Percentiles rank a stretch among this genome's conserved stretches.
These are phyloP conservation scores for Termitomyces eurrhizus DNA, from an alignment of 768 basidiomycete species.

Conservation along the genomic window DNA sequence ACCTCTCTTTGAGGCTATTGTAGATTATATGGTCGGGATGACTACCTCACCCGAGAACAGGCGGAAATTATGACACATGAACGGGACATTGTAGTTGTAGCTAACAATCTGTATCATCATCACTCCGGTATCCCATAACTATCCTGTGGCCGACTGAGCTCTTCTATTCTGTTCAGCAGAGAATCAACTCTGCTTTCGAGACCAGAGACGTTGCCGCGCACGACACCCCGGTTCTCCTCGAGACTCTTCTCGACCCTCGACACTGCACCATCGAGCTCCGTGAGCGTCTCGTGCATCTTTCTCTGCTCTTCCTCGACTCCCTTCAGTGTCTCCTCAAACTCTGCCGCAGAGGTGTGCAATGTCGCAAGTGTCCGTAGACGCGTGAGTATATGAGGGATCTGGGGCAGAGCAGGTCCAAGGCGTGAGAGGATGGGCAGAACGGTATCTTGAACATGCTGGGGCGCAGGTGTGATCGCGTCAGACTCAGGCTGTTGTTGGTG, in stretches of 20 bases:
- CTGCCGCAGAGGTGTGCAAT: constrained; percentile 77
- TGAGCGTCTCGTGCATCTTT: constrained; percentile 55
- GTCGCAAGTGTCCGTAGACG: constrained; percentile 81
- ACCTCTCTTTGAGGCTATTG: constrained; percentile 35
- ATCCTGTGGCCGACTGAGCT: constrained; percentile 22
- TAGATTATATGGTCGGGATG: constrained; percentile 59
- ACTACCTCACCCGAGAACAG: constrained; percentile 30
- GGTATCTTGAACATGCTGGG: constrained; percentile 46
- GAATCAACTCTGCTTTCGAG: constrained; percentile 52
- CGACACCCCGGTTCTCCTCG: constrained; percentile 63
- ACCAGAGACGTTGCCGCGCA: constrained; percentile 70
- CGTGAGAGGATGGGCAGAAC: constrained; percentile 66
- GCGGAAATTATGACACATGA: constrained; percentile 25
- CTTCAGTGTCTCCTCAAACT: constrained; percentile 66
- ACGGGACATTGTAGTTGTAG: constrained; percentile 7
- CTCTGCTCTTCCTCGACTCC: constrained; percentile 72
- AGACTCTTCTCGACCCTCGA: constrained; percentile 72
- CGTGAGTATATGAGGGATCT: constrained; percentile 86
- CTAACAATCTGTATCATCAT: constrained; percentile 11
- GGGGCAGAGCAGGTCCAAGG: constrained; percentile 69
- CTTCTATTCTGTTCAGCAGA: constrained; percentile 40
- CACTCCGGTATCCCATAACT: background rate
- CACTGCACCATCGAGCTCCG: constrained; percentile 67
- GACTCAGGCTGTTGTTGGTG: constrained; percentile 37
- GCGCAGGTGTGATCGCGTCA: constrained; percentile 20